Evolutionary conservation across 805 yeast species (phyloP).

Genomic region (Teunomyces kruisii): DNA sequence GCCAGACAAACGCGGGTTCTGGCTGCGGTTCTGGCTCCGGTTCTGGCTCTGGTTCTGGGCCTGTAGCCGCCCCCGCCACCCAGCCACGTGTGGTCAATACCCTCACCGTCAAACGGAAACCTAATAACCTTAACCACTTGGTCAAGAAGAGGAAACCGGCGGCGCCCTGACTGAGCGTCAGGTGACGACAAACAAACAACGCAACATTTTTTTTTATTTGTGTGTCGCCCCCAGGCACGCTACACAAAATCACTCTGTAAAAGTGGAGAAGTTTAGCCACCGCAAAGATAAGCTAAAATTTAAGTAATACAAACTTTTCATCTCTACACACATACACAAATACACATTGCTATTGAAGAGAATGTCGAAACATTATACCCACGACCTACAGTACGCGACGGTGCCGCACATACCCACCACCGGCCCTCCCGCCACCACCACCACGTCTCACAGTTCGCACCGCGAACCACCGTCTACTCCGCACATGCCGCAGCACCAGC

Average conservation of each 20-base stretch:
- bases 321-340: too few relatives aligned
- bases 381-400: neutral
- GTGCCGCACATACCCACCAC: neutral
- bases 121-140: slow-evolving; percentile 6
- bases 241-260: neutral
- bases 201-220: neutral
- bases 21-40: too few relatives aligned
- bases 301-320: neutral
- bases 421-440: neutral
- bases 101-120: slow-evolving; percentile 5
- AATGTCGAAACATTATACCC: neutral
- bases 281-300: neutral
- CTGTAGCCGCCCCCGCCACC: neutral
- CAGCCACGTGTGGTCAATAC: slow-evolving; percentile 1
- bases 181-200: too few relatives aligned
- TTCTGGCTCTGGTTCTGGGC: too few relatives aligned
- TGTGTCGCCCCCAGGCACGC: neutral
- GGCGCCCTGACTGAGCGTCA: neutral
- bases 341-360: neutral
- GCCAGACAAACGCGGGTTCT: neutral
- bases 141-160: slow-evolving; percentile 5
- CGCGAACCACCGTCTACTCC: neutral
- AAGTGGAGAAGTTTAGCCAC: neutral
- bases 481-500: slow-evolving; percentile 2
- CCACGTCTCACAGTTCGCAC: neutral